Evolutionary conservation across 2,329 filamentous ascomycete genomes (phyloP).

Genomic region (Ophiostoma quercus): DNA sequence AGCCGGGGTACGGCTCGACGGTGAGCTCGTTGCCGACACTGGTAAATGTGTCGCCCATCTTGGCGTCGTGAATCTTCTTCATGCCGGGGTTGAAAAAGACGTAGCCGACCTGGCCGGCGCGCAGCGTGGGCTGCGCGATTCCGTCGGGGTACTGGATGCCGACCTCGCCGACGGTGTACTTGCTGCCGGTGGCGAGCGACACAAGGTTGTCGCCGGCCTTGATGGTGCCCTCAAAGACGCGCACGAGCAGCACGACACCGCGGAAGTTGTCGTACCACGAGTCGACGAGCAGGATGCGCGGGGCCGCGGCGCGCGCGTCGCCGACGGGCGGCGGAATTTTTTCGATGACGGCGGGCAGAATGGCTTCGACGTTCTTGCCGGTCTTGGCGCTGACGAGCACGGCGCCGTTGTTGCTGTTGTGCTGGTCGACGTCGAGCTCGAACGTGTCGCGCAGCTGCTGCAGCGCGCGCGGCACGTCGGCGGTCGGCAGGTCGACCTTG

Average conservation of each 20-base stretch:
- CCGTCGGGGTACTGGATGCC: conserved; percentile 93
- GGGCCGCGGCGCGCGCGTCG: conserved; percentile 62
- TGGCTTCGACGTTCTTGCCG: conserved; percentile 74
- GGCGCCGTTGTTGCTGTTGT: conserved; percentile 40
- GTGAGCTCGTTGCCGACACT: conserved; percentile 67
- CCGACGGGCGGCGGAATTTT: conserved; percentile 76
- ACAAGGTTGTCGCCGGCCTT: conserved; percentile 78
- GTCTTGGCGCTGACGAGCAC: conserved; percentile 85
- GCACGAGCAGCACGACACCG: conserved; percentile 84
- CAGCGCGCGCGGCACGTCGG: conserved; percentile 79
- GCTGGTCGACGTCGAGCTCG: conserved; percentile 74
- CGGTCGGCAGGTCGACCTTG: conserved; percentile 89
- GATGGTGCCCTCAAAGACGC: conserved; percentile 83
- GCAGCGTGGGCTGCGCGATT: conserved; percentile 70
- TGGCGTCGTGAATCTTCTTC: conserved; percentile 93
- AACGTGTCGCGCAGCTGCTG: conserved; percentile 82
- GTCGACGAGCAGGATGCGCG: conserved; percentile 85
- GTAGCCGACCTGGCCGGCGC: conserved; percentile 93
- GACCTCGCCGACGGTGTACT: conserved; percentile 92
- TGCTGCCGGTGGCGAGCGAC: conserved; percentile 80
- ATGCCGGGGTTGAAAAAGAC: conserved; percentile 97
- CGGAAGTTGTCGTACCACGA: conserved; percentile 98
- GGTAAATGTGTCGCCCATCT: conserved; percentile 93
- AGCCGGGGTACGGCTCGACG: conserved; percentile 80
- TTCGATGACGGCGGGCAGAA: conserved; percentile 81